Evolutionary conservation across 495 filamentous ascomycete species (phyloP).

Genomic region (Chaetomium cochliodes): DNA sequence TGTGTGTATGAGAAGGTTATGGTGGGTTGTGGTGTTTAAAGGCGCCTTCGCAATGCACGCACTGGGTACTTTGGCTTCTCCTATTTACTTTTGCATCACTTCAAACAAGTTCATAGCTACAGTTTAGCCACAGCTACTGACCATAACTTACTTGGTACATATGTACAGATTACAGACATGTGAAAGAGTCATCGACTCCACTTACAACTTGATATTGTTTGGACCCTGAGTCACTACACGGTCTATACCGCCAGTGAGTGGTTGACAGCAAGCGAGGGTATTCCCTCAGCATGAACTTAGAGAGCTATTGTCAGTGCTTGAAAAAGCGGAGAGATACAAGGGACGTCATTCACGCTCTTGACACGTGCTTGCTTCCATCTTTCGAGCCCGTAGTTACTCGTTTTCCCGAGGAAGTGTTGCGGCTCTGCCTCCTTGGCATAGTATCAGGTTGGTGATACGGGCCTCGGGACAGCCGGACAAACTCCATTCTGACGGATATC

Average conservation of each 20-base stretch:
- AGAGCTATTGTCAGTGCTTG: too few species aligned
- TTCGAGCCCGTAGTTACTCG: neutral
- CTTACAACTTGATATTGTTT: neutral
- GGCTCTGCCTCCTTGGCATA: conserved; percentile 14
- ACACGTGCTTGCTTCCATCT: conserved; percentile 7
- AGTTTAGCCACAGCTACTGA: too few species aligned
- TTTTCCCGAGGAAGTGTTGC: conserved; percentile 15
- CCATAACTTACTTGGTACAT: neutral
- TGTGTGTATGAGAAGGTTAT: neutral
- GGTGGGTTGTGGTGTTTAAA: too few species aligned
- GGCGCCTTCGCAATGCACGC: too few species aligned
- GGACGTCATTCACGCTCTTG: neutral
- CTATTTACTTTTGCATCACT: neutral
- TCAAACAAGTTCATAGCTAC: neutral
- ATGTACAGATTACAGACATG: neutral
- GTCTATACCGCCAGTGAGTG: too few species aligned
- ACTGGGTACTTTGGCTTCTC: too few species aligned
- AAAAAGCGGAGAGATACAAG: neutral
- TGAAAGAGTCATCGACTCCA: neutral
- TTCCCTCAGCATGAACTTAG: too few species aligned
- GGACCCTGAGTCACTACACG: too few species aligned
- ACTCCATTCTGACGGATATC: conserved; percentile 4
- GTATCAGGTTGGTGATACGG: neutral
- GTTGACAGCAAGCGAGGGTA: too few species aligned
- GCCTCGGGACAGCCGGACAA: conserved; percentile 4